These are phyloP conservation scores for Xylaria sp. DNA, from an alignment of 2,329 filamentous ascomycete species.

Conservation along the genomic window DNA sequence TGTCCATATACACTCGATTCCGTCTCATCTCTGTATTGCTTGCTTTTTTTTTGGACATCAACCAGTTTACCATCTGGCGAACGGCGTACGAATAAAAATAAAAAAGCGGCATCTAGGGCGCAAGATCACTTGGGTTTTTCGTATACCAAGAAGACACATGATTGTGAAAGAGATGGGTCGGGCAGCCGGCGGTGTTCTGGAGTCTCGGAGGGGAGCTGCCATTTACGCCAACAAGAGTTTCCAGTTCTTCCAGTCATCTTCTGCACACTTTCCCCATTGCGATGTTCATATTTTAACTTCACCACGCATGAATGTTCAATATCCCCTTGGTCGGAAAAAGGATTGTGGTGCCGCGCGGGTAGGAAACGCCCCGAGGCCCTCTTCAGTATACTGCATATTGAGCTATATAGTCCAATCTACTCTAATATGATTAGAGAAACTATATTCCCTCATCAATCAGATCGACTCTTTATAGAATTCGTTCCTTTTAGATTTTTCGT, in stretches of 20 bases:
- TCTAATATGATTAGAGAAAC: conserved; percentile 25
- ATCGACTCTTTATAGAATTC: neutral
- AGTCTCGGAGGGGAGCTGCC: conserved; percentile 34
- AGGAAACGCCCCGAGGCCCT: neutral
- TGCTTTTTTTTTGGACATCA: conserved; percentile 38
- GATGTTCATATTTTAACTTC: conserved; percentile 32
- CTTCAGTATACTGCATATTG: conserved; percentile 21
- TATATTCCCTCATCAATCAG: conserved; percentile 24
- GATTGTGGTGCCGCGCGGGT: conserved; percentile 21
- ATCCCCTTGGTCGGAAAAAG: conserved; percentile 30
- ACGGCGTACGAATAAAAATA: conserved; percentile 49
- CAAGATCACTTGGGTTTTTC: conserved; percentile 39
- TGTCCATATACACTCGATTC: conserved; percentile 36
- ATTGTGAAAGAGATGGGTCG: conserved; percentile 36
- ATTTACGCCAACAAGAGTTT: conserved; percentile 34
- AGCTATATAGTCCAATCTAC: conserved; percentile 20
- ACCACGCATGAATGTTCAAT: conserved; percentile 26
- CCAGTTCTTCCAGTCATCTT: conserved; percentile 27
- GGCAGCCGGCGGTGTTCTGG: conserved; percentile 41
- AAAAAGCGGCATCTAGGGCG: conserved; percentile 43
- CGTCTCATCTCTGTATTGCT: conserved; percentile 38
- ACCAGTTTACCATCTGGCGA: conserved; percentile 46
- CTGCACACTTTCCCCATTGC: conserved; percentile 28
- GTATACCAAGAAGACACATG: conserved; percentile 36
- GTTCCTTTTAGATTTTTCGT: neutral